phyloP scores from a whole-genome alignment of 345 rosid genomes.

The Arabidopsis suecica region DNA sequence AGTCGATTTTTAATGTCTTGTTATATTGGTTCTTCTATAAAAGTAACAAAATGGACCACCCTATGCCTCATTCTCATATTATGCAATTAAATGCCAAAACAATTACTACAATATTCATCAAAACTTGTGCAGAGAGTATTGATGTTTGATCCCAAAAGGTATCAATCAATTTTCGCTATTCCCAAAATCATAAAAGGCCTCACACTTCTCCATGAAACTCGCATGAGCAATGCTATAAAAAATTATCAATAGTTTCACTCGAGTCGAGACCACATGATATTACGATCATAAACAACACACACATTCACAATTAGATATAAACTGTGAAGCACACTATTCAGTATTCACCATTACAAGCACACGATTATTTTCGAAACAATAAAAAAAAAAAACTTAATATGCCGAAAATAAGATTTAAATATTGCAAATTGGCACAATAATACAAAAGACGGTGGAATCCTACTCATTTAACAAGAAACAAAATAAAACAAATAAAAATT shows the following conservation, averaged over 20 bases:
- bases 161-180: not conserved
- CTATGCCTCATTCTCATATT: not conserved
- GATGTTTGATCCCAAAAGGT: constrained; percentile 36
- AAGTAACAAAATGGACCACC: constrained; percentile 34
- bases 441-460: constrained; percentile 29
- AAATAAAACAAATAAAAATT: not conserved
- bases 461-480: constrained; percentile 28
- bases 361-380: not conserved
- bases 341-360: not conserved
- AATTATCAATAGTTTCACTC: not conserved
- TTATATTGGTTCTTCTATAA: not conserved
- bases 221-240: not conserved
- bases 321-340: not conserved
- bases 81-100: constrained; percentile 34
- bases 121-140: constrained; percentile 35
- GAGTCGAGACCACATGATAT: constrained; percentile 7
- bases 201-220: constrained; percentile 16
- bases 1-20: constrained; percentile 5
- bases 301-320: not conserved
- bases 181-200: constrained; percentile 8
- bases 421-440: constrained; percentile 19
- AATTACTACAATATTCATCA: constrained; percentile 22
- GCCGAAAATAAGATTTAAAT: not conserved
- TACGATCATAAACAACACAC: constrained; percentile 1
- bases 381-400: not conserved